These are phyloP conservation scores for Cenchrus americanus DNA, from an alignment of 176 grass and related monocot species.

Conservation along the genomic window DNA sequence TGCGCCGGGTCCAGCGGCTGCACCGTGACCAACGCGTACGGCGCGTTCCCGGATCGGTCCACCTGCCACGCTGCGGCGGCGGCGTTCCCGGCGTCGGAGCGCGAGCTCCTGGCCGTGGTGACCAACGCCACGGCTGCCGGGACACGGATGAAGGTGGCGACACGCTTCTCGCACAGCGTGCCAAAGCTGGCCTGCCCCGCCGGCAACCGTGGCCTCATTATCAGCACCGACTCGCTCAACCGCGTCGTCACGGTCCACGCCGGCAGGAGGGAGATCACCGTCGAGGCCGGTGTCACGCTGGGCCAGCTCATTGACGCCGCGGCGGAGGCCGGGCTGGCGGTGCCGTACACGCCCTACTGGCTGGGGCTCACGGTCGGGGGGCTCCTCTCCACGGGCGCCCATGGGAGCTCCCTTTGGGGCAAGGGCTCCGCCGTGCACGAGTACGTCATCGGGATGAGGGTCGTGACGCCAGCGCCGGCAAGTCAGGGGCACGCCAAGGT, in stretches of 20 bases:
- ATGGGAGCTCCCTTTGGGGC: background rate
- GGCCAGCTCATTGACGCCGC: background rate
- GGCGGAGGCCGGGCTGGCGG: background rate
- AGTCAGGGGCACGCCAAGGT: background rate
- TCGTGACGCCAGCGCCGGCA: background rate
- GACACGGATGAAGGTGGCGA: background rate
- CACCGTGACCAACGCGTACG: no score
- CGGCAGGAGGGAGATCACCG: background rate
- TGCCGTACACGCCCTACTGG: slow-evolving; percentile 17
- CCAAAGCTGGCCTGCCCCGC: background rate
- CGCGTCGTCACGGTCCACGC: background rate
- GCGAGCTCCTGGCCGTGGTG: background rate
- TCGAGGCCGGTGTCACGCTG: background rate
- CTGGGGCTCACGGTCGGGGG: background rate
- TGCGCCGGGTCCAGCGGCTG: no score
- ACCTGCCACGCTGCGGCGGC: no score
- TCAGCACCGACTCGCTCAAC: background rate
- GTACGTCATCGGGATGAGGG: background rate
- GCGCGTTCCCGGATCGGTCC: no score
- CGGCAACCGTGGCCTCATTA: background rate
- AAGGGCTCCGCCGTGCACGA: background rate
- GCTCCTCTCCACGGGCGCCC: background rate
- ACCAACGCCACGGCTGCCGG: background rate
- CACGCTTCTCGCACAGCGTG: background rate
- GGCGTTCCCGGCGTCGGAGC: no score